Percentiles rank a stretch among this genome's conserved stretches.
phyloP scores from a whole-genome alignment of 345 rosid genomes.

The Citrus glauca region DNA sequence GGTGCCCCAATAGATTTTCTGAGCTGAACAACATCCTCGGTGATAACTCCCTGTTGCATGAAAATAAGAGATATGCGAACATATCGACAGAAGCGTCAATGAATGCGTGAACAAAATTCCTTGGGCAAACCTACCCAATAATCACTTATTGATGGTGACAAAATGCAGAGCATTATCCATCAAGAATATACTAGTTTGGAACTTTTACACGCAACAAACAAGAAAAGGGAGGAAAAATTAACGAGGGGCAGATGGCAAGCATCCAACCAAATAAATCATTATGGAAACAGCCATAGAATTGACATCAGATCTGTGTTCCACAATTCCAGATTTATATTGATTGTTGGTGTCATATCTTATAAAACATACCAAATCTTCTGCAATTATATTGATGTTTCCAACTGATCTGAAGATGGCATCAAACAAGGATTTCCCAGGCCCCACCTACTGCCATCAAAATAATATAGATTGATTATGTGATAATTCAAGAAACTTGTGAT shows the following conservation, averaged over 20 bases:
- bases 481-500: constrained; percentile 13
- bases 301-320: not conserved
- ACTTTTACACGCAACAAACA: not conserved
- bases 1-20: constrained; percentile 93
- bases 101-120: not conserved
- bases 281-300: not conserved
- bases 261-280: not conserved
- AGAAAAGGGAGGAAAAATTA: not conserved
- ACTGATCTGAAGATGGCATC: constrained; percentile 66
- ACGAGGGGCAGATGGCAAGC: not conserved
- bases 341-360: constrained; percentile 13
- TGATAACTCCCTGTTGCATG: constrained; percentile 77
- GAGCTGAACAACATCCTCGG: constrained; percentile 82
- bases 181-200: not conserved
- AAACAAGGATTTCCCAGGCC: constrained; percentile 87
- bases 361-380: constrained; percentile 88
- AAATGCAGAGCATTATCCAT: not conserved
- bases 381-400: constrained; percentile 76
- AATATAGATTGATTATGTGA: constrained; percentile 24
- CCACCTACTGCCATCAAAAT: constrained; percentile 67
- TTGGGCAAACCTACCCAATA: not conserved
- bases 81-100: not conserved
- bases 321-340: not conserved
- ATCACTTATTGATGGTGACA: not conserved
- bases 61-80: constrained; percentile 2